phyloP scores from a whole-genome alignment of 306 rosid species.

The Macrotyloma uniflorum region DNA sequence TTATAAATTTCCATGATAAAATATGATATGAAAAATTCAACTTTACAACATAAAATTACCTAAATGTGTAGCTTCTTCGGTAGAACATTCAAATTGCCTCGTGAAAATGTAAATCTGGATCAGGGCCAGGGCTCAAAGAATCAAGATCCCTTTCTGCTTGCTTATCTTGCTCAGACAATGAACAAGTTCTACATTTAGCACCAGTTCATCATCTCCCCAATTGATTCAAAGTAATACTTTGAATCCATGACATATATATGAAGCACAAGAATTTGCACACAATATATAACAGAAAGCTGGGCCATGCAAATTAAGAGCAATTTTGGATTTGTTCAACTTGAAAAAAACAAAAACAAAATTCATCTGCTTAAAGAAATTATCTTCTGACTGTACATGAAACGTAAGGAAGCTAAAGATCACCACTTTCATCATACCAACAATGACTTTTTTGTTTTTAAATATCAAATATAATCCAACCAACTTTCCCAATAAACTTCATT shows the following conservation, averaged over 20 bases:
- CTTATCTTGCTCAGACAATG: conserved; percentile 83
- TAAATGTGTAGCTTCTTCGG: conserved; percentile 20
- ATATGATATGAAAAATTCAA: too few relatives aligned
- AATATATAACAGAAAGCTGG: neutral
- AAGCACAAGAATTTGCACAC: conserved; percentile 1
- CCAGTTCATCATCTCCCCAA: conserved; percentile 82
- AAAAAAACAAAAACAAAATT: conserved; percentile 1
- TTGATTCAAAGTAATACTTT: neutral
- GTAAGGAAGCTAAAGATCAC: neutral
- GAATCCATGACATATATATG: neutral
- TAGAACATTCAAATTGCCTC: conserved; percentile 63
- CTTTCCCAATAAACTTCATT: neutral
- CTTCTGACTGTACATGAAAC: conserved; percentile 19
- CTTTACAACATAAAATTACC: too few relatives aligned
- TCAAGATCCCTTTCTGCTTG: conserved; percentile 81
- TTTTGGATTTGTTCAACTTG: neutral
- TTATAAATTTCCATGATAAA: too few relatives aligned
- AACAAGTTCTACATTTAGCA: conserved; percentile 42
- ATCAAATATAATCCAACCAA: neutral
- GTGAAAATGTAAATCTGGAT: conserved; percentile 75
- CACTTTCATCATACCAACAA: neutral
- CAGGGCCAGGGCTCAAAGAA: conserved; percentile 90
- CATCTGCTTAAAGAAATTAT: conserved; percentile 12
- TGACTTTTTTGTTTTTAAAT: neutral
- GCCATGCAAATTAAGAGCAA: neutral